Evolutionary conservation across 805 yeast genomes (phyloP), one percentile per base, ranked within the genome.

Genomic region (Metschnikowia gelsemii): DNA sequence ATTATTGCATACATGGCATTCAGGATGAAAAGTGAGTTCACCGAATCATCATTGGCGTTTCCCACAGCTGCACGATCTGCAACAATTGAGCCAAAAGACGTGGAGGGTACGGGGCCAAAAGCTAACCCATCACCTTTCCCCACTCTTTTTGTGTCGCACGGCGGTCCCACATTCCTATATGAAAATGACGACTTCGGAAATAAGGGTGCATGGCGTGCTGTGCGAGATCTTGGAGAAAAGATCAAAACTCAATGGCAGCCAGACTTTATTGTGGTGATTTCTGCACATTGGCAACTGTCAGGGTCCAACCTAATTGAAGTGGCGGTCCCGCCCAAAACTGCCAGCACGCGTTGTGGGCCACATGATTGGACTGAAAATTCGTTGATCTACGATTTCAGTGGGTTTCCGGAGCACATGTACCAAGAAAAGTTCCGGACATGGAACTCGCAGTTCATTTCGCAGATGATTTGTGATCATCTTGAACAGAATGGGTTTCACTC

Each of bases 81-180:
- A 22, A 9, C 25, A 32, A 6, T 22, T 20, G 24, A 6, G 23
- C n/a, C n/a, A n/a, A n/a, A n/a, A n/a, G n/a, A n/a, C n/a, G n/a
- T n/a, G n/a, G n/a, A n/a, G n/a, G 18, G 21, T 33, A 17, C 33
- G 36, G 23, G 21, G 16, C 20, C 42, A 3, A 18, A n/a, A 4
- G 21, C 18, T 8, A 58, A 57, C 39, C 40, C 57, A 1, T 39
- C 44, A 7, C 72, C 72, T 12, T 61, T 61, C 14, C 91, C 93
- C 5, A 75, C 80, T 1, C 83, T 64, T 57, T 87, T 85, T 59
- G 57, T 84, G 31, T 79, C 87, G n/a, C 95, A 86, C 62, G 95
- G 95, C 6, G 93, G 90, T 0, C 95, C 95, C 6, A 79, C 85
- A 1, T 84, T 86, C 58, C 76, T 84, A 70, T 81, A 82, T 52